Conservation (phyloP, 495 filamentous ascomycete species). For the Annulohypoxylon bovei region DNA sequence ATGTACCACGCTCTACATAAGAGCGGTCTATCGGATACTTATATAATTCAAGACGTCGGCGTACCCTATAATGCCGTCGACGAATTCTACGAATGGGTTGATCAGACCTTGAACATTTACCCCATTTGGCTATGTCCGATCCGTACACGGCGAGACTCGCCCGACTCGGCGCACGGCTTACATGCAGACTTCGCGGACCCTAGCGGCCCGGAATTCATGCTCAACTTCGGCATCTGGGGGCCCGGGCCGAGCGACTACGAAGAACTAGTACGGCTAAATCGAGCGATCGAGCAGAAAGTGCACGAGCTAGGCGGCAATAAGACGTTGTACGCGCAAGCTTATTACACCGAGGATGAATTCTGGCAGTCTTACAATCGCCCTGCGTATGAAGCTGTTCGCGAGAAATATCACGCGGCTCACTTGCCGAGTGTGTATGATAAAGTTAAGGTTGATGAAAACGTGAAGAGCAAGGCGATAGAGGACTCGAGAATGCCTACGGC, state of each 20-base stretch:
- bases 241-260: constrained; percentile 41
- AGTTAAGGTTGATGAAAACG: constrained; percentile 55
- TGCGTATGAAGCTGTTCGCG: constrained; percentile 60
- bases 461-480: constrained; percentile 34
- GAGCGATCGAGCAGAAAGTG: constrained; percentile 67
- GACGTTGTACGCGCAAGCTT: constrained; percentile 63
- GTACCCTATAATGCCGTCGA: constrained; percentile 54
- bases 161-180: constrained; percentile 48
- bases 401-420: constrained; percentile 54
- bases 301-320: constrained; percentile 66
- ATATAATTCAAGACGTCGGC: constrained; percentile 65
- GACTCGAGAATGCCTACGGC: constrained; percentile 38
- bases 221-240: constrained; percentile 64
- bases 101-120: constrained; percentile 53
- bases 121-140: constrained; percentile 68
- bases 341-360: constrained; percentile 66
- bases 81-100: constrained; percentile 55
- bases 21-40: constrained; percentile 56
- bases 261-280: constrained; percentile 60
- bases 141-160: constrained; percentile 49
- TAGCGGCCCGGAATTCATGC: constrained; percentile 41
- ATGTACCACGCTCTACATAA: constrained; percentile 66
- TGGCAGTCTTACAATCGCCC: constrained; percentile 59
- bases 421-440: constrained; percentile 65
- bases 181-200: constrained; percentile 52